A percentile compares a stretch with the other conserved stretches of the same genome.
Evolutionary conservation across 2,329 filamentous ascomycete genomes (phyloP).

Genomic region (Microsporum audouinii): DNA sequence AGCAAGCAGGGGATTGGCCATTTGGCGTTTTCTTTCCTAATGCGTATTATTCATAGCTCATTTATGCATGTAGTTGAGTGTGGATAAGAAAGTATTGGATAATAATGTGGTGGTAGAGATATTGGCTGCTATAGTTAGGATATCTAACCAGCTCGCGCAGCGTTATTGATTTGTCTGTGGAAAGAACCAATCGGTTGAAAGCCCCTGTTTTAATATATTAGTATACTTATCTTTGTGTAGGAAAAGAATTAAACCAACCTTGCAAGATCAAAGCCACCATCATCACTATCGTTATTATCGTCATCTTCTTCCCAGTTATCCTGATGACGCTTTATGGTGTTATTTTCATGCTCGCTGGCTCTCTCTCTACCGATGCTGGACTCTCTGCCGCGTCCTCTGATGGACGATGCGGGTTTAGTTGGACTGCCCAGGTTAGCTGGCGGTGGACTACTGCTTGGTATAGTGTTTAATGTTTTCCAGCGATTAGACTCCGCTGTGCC

Average conservation of each 20-base stretch:
- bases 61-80: background rate
- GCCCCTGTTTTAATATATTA: slow-evolving; percentile 24
- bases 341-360: background rate
- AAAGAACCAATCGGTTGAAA: slow-evolving; percentile 40
- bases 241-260: slow-evolving; percentile 24
- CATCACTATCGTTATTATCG: slow-evolving; percentile 24
- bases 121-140: background rate
- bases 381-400: slow-evolving; percentile 6
- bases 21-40: background rate
- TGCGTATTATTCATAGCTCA: background rate
- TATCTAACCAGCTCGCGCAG: slow-evolving; percentile 11
- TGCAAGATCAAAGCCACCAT: slow-evolving; percentile 37
- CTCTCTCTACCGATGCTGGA: background rate
- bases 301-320: slow-evolving; percentile 11
- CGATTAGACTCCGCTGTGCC: slow-evolving; percentile 20
- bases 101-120: background rate
- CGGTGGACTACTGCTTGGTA: slow-evolving; percentile 39
- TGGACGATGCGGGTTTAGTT: slow-evolving; percentile 27
- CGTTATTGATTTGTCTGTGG: slow-evolving; percentile 32
- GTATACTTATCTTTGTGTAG: slow-evolving; percentile 7
- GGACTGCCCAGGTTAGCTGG: slow-evolving; percentile 37
- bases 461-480: slow-evolving; percentile 12
- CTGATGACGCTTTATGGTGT: slow-evolving; percentile 3
- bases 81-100: background rate
- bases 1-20: too few species aligned